Evolutionary conservation across 140 eudicot genomes (phyloP).

Genomic region (Senecio squalidus): DNA sequence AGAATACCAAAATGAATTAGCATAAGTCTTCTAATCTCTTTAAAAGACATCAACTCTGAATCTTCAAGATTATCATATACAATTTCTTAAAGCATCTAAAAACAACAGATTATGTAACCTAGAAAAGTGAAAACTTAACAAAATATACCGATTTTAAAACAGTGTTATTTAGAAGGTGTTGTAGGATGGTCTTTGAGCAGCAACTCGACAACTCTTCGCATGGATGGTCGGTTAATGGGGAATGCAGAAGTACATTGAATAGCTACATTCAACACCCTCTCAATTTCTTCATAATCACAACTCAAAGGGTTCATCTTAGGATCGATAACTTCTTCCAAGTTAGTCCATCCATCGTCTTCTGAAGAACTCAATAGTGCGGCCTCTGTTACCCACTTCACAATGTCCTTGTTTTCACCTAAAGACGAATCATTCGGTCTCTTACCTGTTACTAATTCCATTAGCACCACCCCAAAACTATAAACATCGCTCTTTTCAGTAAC

Average conservation of each 20-base stretch:
- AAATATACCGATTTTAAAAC: no score
- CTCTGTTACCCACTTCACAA: conserved; percentile 64
- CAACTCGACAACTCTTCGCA: conserved; percentile 77
- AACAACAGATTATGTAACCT: background rate
- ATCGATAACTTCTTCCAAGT: conserved; percentile 50
- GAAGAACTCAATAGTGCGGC: conserved; percentile 23
- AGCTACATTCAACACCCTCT: conserved; percentile 62
- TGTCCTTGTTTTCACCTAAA: conserved; percentile 61
- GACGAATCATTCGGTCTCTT: conserved; percentile 57
- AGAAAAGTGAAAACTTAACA: background rate
- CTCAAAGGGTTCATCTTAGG: conserved; percentile 38
- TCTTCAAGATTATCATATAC: no score
- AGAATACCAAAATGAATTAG: no score
- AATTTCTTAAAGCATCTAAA: background rate
- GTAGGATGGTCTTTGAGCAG: conserved; percentile 41
- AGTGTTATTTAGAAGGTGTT: conserved; percentile 19
- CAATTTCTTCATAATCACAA: conserved; percentile 40
- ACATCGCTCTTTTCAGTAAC: conserved; percentile 94
- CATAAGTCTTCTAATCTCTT: no score
- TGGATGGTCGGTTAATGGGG: conserved; percentile 69
- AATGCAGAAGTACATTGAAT: conserved; percentile 53
- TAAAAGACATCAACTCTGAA: no score
- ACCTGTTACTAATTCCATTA: conserved; percentile 71
- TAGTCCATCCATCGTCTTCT: conserved; percentile 10
- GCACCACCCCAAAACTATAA: conserved; percentile 74